These are phyloP conservation scores for sweet orange (Citrus sinensis) DNA, from an alignment of 345 rosid genomes.

Conservation along the genomic window DNA sequence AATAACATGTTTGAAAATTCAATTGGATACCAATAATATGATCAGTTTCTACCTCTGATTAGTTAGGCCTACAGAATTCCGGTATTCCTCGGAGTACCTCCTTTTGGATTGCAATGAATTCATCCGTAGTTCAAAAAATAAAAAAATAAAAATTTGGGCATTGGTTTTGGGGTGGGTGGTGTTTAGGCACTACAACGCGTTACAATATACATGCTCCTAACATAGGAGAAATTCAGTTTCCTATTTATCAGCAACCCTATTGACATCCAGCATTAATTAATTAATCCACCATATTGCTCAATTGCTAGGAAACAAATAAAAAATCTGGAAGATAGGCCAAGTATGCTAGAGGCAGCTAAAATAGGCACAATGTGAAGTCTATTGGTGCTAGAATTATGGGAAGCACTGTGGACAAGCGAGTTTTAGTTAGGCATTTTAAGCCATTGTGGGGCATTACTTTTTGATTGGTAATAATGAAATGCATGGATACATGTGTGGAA, in stretches of 20 bases:
- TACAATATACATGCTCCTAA: background rate
- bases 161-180: background rate
- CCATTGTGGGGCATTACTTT: background rate
- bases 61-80: background rate
- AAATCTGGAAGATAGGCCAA: background rate
- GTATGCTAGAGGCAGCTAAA: background rate
- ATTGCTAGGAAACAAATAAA: background rate
- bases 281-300: background rate
- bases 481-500: background rate
- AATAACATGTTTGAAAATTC: background rate
- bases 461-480: background rate
- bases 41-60: background rate
- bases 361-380: background rate
- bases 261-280: background rate
- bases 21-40: background rate
- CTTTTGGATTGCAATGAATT: background rate
- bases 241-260: background rate
- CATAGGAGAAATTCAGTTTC: background rate
- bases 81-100: background rate
- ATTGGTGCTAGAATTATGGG: background rate
- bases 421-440: background rate
- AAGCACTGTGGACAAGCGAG: background rate
- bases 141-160: too few relatives aligned
- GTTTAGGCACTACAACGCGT: background rate
- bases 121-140: background rate